Evolutionary conservation across 2,329 filamentous ascomycete species (phyloP).

Genomic region (Aspergillus niger): DNA sequence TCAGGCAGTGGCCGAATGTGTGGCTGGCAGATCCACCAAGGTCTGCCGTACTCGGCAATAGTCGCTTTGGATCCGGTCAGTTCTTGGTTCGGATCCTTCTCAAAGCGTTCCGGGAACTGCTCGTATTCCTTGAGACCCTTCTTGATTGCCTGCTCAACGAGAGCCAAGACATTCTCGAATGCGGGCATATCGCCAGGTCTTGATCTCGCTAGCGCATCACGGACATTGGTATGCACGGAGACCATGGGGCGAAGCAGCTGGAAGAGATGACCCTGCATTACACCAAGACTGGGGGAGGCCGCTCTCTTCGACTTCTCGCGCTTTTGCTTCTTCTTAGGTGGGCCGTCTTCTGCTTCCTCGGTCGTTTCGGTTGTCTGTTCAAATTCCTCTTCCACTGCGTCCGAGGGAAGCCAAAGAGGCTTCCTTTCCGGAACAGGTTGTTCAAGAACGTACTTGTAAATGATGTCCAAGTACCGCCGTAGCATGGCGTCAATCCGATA

Average conservation of each 20-base stretch:
- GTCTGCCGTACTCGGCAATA: slow-evolving; percentile 72
- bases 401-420: slow-evolving; percentile 70
- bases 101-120: slow-evolving; percentile 42
- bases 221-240: slow-evolving; percentile 74
- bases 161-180: slow-evolving; percentile 73
- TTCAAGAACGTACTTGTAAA: slow-evolving; percentile 75
- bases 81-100: slow-evolving; percentile 37
- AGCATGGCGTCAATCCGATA: slow-evolving; percentile 87
- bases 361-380: slow-evolving; percentile 20
- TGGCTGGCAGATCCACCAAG: slow-evolving; percentile 89
- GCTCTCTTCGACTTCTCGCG: slow-evolving; percentile 48
- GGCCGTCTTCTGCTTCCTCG: slow-evolving; percentile 49
- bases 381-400: slow-evolving; percentile 37
- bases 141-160: slow-evolving; percentile 75
- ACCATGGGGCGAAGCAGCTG: slow-evolving; percentile 84
- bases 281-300: slow-evolving; percentile 67
- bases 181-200: slow-evolving; percentile 70
- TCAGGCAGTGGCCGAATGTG: slow-evolving; percentile 83
- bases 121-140: slow-evolving; percentile 70
- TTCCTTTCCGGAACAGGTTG: slow-evolving; percentile 64
- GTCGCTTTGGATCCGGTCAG: slow-evolving; percentile 57
- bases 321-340: slow-evolving; percentile 53
- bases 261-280: slow-evolving; percentile 91
- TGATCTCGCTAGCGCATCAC: slow-evolving; percentile 76
- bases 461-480: slow-evolving; percentile 85